These are phyloP conservation scores for Dunaliella sp. DNA, from an alignment of 139 green algal genomes.

Conservation along the genomic window DNA sequence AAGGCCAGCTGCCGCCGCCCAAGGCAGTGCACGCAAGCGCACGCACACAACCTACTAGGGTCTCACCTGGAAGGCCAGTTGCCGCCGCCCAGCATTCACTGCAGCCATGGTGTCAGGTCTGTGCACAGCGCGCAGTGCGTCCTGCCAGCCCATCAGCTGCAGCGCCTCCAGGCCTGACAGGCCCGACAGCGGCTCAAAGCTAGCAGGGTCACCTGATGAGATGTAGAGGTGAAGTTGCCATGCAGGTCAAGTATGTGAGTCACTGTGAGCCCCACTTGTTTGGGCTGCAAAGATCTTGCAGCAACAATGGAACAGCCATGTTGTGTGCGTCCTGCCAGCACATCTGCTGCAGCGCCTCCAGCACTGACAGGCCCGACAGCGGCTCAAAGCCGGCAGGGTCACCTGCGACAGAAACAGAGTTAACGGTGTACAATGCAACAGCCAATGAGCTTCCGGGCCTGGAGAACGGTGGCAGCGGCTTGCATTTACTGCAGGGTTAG, in stretches of 20 bases:
- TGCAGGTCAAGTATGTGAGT: too few relatives aligned
- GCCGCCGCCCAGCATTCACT: conserved; percentile 34
- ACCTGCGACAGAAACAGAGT: too few relatives aligned
- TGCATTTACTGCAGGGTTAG: too few relatives aligned
- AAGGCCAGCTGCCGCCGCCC: not conserved
- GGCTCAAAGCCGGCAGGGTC: too few relatives aligned
- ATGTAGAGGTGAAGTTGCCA: too few relatives aligned
- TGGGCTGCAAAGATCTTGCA: too few relatives aligned
- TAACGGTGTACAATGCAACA: too few relatives aligned
- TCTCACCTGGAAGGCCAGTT: conserved; percentile 68
- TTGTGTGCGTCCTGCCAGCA: conserved; percentile 29
- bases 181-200: not conserved
- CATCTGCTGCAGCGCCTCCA: not conserved
- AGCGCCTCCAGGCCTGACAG: not conserved
- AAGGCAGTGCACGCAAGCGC: not conserved
- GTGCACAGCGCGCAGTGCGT: conserved; percentile 60
- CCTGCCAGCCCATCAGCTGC: not conserved
- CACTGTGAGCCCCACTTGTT: too few relatives aligned
- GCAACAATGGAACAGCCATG: too few relatives aligned
- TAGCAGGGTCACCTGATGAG: too few relatives aligned
- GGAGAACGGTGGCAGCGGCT: too few relatives aligned
- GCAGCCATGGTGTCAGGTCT: conserved; percentile 27
- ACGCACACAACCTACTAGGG: not conserved
- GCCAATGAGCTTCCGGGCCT: too few relatives aligned
- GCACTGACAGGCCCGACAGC: not conserved